Percentiles rank a stretch among this genome's conserved stretches.
Conservation (phyloP, 345 rosid species). For the Gynandropsis gynandra region DNA sequence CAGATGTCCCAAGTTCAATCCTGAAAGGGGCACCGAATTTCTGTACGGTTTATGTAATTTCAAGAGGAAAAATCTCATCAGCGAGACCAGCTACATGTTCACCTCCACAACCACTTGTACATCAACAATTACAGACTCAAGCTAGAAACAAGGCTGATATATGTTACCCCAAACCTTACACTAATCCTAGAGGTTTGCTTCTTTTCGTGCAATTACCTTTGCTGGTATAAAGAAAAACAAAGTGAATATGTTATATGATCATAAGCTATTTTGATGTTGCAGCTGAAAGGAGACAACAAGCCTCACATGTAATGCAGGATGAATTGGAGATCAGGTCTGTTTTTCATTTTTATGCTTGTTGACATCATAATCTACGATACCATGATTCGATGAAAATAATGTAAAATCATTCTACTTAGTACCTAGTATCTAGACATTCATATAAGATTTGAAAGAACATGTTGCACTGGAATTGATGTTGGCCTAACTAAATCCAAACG, state of each 20-base stretch:
- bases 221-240: conserved; percentile 2
- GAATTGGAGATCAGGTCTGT: conserved; percentile 32
- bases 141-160: conserved; percentile 16
- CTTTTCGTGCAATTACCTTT: background rate
- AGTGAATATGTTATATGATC: background rate
- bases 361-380: no score
- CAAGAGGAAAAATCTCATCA: conserved; percentile 58
- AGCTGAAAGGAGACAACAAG: conserved; percentile 23
- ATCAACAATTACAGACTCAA: conserved; percentile 12
- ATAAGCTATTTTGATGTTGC: background rate
- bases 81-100: conserved; percentile 42
- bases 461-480: background rate
- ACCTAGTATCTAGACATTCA: background rate
- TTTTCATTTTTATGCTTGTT: conserved; percentile 2
- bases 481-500: no score
- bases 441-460: background rate
- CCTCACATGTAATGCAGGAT: conserved; percentile 20
- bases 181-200: background rate
- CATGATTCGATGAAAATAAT: no score
- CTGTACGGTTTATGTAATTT: conserved; percentile 64
- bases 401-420: background rate
- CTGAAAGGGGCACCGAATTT: conserved; percentile 55
- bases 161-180: background rate
- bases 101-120: conserved; percentile 26
- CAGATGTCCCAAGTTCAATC: conserved; percentile 51